Evolutionary conservation across 2,329 filamentous ascomycete genomes (phyloP).

Genomic region (Raffaelea albimanens): DNA sequence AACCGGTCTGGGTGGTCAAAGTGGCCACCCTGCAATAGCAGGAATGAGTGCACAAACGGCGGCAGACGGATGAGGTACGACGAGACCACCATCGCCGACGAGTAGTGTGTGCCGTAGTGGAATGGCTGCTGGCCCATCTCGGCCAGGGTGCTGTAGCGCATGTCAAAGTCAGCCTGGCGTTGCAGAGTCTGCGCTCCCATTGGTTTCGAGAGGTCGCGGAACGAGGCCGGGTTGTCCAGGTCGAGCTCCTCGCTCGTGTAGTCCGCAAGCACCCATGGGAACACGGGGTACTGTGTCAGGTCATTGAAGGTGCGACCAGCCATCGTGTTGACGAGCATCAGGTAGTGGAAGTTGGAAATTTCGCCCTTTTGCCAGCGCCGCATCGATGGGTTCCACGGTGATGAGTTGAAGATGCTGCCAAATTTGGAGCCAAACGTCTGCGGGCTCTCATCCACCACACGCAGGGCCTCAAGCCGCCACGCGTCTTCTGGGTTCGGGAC

Average conservation of each 20-base stretch:
- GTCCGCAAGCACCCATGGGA: slow-evolving; percentile 93
- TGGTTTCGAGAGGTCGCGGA: slow-evolving; percentile 85
- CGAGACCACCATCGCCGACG: slow-evolving; percentile 96
- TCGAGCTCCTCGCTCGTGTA: slow-evolving; percentile 93
- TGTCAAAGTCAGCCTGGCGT: slow-evolving; percentile 69
- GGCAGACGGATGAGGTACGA: slow-evolving; percentile 93
- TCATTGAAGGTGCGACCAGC: slow-evolving; percentile 97
- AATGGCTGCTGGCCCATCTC: slow-evolving; percentile 92
- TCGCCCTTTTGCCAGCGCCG: slow-evolving; percentile 88
- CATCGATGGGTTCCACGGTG: slow-evolving; percentile 73
- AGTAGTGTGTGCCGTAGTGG: slow-evolving; percentile 97
- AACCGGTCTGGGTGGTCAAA: slow-evolving; percentile 95
- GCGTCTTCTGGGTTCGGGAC: slow-evolving; percentile 74
- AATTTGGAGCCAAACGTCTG: slow-evolving; percentile 75
- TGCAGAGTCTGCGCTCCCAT: slow-evolving; percentile 84
- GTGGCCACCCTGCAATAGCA: slow-evolving; percentile 85
- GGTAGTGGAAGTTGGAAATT: slow-evolving; percentile 96
- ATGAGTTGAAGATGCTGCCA: slow-evolving; percentile 81
- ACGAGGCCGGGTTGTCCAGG: slow-evolving; percentile 71
- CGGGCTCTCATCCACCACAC: slow-evolving; percentile 50
- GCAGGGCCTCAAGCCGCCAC: slow-evolving; percentile 83
- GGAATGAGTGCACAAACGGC: slow-evolving; percentile 91
- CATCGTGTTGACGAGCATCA: slow-evolving; percentile 98
- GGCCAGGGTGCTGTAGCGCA: slow-evolving; percentile 76
- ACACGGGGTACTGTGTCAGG: slow-evolving; percentile 94